A percentile compares a stretch with the other conserved stretches of the same genome.
Conservation (phyloP, 2,329 filamentous ascomycete species). For the Fusarium sp. region DNA sequence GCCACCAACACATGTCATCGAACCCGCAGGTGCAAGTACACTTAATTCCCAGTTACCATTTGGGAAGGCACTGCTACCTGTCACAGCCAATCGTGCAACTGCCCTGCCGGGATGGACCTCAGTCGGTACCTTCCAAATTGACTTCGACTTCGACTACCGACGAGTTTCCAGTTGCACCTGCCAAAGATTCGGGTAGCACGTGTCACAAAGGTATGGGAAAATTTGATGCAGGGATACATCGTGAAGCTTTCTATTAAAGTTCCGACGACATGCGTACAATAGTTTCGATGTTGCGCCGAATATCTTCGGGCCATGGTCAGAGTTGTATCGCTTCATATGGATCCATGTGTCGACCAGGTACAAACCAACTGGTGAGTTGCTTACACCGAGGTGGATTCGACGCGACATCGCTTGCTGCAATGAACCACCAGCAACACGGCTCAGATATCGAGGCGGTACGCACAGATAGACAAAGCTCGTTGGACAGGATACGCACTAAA, state of each 20-base stretch:
- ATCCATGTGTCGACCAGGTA: conserved; percentile 1
- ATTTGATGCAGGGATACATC: not conserved
- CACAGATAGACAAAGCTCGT: not conserved
- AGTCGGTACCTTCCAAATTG: conserved; percentile 10
- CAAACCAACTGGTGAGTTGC: not conserved
- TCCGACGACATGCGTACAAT: not conserved
- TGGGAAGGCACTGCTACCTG: conserved; percentile 7
- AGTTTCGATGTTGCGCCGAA: not conserved
- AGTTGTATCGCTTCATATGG: conserved; percentile 5
- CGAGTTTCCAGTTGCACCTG: conserved; percentile 7
- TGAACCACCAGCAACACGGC: conserved; percentile 14
- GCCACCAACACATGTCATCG: conserved; percentile 27
- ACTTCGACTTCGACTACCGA: conserved; percentile 4
- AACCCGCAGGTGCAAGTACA: conserved; percentile 4
- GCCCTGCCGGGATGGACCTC: not conserved
- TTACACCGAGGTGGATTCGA: conserved; percentile 23
- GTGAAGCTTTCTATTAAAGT: conserved; percentile 1
- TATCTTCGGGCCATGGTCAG: conserved; percentile 11
- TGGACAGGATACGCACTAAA: conserved; percentile 5
- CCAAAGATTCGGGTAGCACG: conserved; percentile 16
- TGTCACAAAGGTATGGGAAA: conserved; percentile 2
- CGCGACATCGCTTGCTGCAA: conserved; percentile 1
- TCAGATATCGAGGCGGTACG: conserved; percentile 1
- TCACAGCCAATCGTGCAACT: not conserved
- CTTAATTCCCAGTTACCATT: conserved; percentile 13